phyloP scores from a whole-genome alignment of 139 green algal genomes.

The Chlorella sp. region DNA sequence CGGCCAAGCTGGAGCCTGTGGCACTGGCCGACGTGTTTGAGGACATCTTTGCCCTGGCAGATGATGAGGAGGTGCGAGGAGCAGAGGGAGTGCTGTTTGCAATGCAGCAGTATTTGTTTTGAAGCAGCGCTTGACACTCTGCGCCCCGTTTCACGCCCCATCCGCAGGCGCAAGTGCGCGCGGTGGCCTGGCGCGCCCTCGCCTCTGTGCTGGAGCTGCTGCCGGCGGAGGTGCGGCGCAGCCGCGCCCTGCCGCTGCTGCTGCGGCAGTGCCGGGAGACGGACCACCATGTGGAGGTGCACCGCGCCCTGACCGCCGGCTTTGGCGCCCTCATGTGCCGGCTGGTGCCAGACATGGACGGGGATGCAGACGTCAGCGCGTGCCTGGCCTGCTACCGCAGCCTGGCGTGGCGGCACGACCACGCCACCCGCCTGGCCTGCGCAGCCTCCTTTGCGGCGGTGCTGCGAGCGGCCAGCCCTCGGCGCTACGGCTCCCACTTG shows the following conservation, averaged over 20 bases:
- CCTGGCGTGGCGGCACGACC: conserved; percentile 50
- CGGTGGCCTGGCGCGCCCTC: conserved; percentile 42
- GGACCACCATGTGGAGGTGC: conserved; percentile 60
- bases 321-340: conserved; percentile 53
- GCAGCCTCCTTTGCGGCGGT: conserved; percentile 39
- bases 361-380: conserved; percentile 45
- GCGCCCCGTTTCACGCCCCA: background rate
- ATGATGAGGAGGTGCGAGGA: conserved; percentile 13
- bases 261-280: conserved; percentile 61
- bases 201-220: conserved; percentile 47
- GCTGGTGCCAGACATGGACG: conserved; percentile 57
- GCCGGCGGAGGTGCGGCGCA: conserved; percentile 47
- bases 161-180: conserved; percentile 38
- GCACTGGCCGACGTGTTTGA: background rate
- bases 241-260: conserved; percentile 29
- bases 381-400: conserved; percentile 56
- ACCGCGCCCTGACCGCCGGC: conserved; percentile 51
- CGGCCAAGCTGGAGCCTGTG: background rate
- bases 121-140: background rate
- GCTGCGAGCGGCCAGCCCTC: conserved; percentile 33
- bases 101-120: background rate
- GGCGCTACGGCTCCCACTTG: conserved; percentile 51
- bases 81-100: background rate
- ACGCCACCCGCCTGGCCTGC: conserved; percentile 49
- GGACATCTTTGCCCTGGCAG: background rate